Evolutionary conservation across 345 rosid genomes (phyloP), one percentile per base, ranked within the genome.

Genomic region (Lenwebbia sp.): DNA sequence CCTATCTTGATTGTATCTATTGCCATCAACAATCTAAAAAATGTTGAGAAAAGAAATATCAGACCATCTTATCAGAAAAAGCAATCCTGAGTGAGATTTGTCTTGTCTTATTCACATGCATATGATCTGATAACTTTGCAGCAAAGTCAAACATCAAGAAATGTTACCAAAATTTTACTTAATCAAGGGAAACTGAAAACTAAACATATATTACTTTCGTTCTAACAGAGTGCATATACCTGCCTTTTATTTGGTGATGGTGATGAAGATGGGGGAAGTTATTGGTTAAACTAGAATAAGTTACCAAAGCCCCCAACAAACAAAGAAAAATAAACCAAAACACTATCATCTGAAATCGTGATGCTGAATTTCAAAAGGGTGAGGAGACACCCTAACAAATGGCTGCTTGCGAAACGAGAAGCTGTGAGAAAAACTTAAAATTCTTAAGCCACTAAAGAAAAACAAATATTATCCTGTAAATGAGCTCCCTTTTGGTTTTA

Each of bases 1-100:
- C 4, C 92, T 95, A 87, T 96, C 99, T 7, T 93, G 75, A 60
- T 85, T 87, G 84, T 95, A 95, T n/a, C 92, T 92, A 91, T 96
- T 96, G 58, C 94, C 96, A 9, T 54, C 50, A 17, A 96, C 96
- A 9, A 96, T 96, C 99, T 95, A 85, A 83, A 65, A 60, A 82
- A 84, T 47, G 81, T 44, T 10, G 62, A 62, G 22, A 65, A 50
- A 55, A 30, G 86, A 55, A 86, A 85, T 76, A 53, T 51, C 81
- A 70, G 78, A 70, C 78, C 78, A 70, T 33, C 47, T 70, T 40
- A 17, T 52, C 44, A 83, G 60, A 53, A 83, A 51, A 50, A 82
- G 13, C n/a, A 40, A 83, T 26, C 47, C 81, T 5, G 81, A 37
- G 81, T 21, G 47, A 37, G 47, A 41, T 82, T 47, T n/a, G 23